These are phyloP conservation scores for Avicennia marina DNA, from an alignment of 257 asterid species.

Conservation along the genomic window DNA sequence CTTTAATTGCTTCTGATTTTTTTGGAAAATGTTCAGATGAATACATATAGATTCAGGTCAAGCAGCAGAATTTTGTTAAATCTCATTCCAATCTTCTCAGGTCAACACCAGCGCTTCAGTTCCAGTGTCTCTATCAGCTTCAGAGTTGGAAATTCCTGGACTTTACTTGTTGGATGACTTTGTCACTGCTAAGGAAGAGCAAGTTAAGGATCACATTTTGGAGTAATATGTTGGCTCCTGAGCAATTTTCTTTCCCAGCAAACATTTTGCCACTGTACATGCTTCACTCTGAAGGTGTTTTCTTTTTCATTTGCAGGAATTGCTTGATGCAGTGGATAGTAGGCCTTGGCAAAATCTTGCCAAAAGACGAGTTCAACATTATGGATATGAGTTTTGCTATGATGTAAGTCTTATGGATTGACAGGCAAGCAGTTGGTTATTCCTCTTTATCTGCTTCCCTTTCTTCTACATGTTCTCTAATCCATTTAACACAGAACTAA, in stretches of 20 bases:
- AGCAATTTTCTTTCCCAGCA: conserved; percentile 1
- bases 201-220: conserved; percentile 48
- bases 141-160: conserved; percentile 81
- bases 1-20: neutral
- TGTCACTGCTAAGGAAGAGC: conserved; percentile 67
- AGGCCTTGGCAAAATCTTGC: conserved; percentile 81
- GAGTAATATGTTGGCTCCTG: conserved; percentile 17
- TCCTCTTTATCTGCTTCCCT: neutral
- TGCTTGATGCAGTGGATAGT: conserved; percentile 79
- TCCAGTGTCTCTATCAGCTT: conserved; percentile 62
- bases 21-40: neutral
- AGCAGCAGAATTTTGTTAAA: neutral
- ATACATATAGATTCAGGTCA: neutral
- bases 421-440: too few species aligned
- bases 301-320: conserved; percentile 45
- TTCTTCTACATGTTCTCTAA: neutral
- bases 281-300: neutral
- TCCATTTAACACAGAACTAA: neutral
- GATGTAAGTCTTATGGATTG: conserved; percentile 41
- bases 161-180: conserved; percentile 65
- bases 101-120: conserved; percentile 34
- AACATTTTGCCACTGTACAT: neutral
- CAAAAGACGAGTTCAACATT: conserved; percentile 92
- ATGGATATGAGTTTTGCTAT: conserved; percentile 85
- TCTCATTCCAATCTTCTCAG: conserved; percentile 27